A percentile compares a stretch with the other conserved stretches of the same genome.
These are phyloP conservation scores for Fusarium verrucosum DNA, from an alignment of 2,329 filamentous ascomycete genomes.

Conservation along the genomic window DNA sequence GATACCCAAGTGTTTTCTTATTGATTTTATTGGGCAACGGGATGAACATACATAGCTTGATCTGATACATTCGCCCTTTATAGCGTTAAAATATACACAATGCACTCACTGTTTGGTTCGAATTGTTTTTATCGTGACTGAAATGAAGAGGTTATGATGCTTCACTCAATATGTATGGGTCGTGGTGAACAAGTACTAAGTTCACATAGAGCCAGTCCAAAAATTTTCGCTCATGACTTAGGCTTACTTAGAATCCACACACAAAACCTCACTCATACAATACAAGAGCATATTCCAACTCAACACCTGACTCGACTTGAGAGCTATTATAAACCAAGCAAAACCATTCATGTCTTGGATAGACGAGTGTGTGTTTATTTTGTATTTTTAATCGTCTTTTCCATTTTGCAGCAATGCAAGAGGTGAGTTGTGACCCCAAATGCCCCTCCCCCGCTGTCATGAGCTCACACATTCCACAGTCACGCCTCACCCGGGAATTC, in stretches of 20 bases:
- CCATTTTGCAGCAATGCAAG: constrained; percentile 22
- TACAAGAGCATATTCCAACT: neutral
- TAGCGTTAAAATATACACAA: constrained; percentile 22
- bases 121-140: neutral
- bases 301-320: neutral
- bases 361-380: neutral
- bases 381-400: neutral
- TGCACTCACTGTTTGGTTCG: neutral
- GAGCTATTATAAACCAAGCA: neutral
- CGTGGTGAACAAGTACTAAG: constrained; percentile 1
- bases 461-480: constrained; percentile 25
- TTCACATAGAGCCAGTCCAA: constrained; percentile 28
- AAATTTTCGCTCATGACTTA: constrained; percentile 38
- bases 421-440: constrained; percentile 23
- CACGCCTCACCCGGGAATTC: constrained; percentile 48
- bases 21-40: constrained; percentile 4
- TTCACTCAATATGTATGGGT: constrained; percentile 25
- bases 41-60: constrained; percentile 24
- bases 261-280: constrained; percentile 26
- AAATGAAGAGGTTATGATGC: neutral
- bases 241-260: constrained; percentile 38
- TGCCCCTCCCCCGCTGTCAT: constrained; percentile 44
- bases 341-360: neutral
- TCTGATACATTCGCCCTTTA: constrained; percentile 10
- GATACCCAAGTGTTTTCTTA: constrained; percentile 35